Percentiles rank a stretch among this genome's conserved stretches.
phyloP scores from a whole-genome alignment of 108 stramenopile genomes.

The Cyclotella sp. region DNA sequence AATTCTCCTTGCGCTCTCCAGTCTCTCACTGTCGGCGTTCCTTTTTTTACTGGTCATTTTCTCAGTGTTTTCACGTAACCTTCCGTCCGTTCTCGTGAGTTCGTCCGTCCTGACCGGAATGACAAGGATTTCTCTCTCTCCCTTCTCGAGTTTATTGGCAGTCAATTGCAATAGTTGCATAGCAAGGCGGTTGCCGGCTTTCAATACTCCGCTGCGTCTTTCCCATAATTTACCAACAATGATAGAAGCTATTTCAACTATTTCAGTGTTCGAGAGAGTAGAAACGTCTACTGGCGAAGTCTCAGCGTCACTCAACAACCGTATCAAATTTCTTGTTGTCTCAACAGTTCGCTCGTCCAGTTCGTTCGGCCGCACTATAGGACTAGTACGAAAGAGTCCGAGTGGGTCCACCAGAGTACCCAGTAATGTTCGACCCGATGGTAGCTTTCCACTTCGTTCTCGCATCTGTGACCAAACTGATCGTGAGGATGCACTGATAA shows the following conservation, averaged over 20 bases:
- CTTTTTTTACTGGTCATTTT: background rate
- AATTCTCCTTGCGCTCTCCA: conserved; percentile 47
- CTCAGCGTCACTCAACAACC: conserved; percentile 45
- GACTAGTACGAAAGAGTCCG: conserved; percentile 79
- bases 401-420: conserved; percentile 89
- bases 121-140: conserved; percentile 56
- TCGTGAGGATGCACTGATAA: conserved; percentile 68
- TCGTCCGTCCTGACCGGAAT: conserved; percentile 29
- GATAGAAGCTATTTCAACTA: conserved; percentile 65
- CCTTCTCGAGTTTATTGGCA: conserved; percentile 67
- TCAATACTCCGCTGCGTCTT: conserved; percentile 67
- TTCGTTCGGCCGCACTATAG: conserved; percentile 71
- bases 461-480: conserved; percentile 70
- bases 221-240: conserved; percentile 78
- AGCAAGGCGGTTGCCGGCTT: conserved; percentile 73
- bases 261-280: conserved; percentile 60
- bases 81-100: conserved; percentile 24
- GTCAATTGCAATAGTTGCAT: conserved; percentile 73
- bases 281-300: conserved; percentile 58
- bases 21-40: conserved; percentile 33
- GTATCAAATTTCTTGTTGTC: conserved; percentile 73
- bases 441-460: conserved; percentile 70
- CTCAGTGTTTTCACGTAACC: conserved; percentile 21
- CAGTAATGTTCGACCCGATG: conserved; percentile 75
- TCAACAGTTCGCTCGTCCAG: conserved; percentile 78